phyloP scores from a whole-genome alignment of 1,284 basidiomycete species.

The Coniophora puteana region DNA sequence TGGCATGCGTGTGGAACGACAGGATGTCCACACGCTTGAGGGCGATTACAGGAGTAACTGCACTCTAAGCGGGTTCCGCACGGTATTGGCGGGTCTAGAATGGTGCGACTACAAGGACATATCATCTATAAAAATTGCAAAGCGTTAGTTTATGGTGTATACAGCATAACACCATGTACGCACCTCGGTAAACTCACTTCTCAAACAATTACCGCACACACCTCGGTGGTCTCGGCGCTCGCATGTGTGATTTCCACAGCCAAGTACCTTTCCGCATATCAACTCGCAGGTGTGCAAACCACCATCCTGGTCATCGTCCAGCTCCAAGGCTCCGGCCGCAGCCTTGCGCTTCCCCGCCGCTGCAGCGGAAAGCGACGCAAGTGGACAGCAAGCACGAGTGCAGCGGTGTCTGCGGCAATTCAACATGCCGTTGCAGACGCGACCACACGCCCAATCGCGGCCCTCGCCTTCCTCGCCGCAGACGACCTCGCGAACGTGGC shows the following conservation, averaged over 20 bases:
- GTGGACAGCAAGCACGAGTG: constrained; percentile 79
- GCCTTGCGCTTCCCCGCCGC: constrained; percentile 64
- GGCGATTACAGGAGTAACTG: constrained; percentile 72
- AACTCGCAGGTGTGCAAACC: constrained; percentile 80
- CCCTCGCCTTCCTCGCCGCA: constrained; percentile 39
- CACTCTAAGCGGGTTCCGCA: constrained; percentile 82
- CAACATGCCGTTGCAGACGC: constrained; percentile 70
- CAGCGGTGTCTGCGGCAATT: constrained; percentile 84
- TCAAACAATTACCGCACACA: constrained; percentile 75
- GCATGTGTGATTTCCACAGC: constrained; percentile 76
- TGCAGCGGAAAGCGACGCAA: constrained; percentile 55
- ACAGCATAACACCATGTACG: constrained; percentile 14
- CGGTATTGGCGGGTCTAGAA: constrained; percentile 67
- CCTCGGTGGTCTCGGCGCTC: constrained; percentile 80
- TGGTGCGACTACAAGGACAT: constrained; percentile 76
- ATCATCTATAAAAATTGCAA: constrained; percentile 45
- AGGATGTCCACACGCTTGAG: constrained; percentile 77
- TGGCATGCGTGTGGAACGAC: constrained; percentile 79
- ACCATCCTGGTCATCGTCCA: constrained; percentile 51
- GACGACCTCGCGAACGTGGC: constrained; percentile 47
- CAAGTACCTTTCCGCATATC: constrained; percentile 67
- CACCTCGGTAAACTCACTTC: constrained; percentile 88
- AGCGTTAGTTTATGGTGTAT: constrained; percentile 1
- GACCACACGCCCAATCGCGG: constrained; percentile 51
- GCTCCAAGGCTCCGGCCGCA: constrained; percentile 37